These are phyloP conservation scores for Galerina marginata DNA, from an alignment of 768 basidiomycete genomes.

Conservation along the genomic window DNA sequence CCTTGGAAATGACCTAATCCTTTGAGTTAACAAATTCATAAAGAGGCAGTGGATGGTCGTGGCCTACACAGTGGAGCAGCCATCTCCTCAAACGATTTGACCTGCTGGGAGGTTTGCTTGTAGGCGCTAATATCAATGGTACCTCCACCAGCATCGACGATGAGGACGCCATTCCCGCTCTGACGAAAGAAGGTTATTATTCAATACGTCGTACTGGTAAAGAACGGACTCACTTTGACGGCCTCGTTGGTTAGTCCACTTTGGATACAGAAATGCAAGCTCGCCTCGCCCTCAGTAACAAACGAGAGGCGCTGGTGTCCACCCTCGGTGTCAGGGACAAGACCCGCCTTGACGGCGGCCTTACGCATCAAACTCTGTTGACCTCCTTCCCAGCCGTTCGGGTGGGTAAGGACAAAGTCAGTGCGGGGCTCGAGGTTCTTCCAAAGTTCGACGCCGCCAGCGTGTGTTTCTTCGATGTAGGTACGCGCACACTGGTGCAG, in stretches of 20 bases:
- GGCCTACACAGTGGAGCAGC: slow-evolving; percentile 47
- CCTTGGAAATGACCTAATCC: slow-evolving; percentile 41
- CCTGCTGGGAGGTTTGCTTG: slow-evolving; percentile 35
- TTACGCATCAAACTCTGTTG: slow-evolving; percentile 63
- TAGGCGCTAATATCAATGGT: slow-evolving; percentile 69
- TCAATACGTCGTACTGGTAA: neutral
- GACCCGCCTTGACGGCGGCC: slow-evolving; percentile 56
- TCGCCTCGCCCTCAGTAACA: slow-evolving; percentile 71
- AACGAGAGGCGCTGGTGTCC: slow-evolving; percentile 53
- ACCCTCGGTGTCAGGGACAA: slow-evolving; percentile 45
- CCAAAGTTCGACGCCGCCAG: slow-evolving; percentile 51
- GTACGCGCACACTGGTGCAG: slow-evolving; percentile 46
- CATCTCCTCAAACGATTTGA: slow-evolving; percentile 50
- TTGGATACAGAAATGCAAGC: slow-evolving; percentile 60
- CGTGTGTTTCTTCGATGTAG: slow-evolving; percentile 54
- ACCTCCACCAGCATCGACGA: slow-evolving; percentile 69
- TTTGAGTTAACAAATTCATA: neutral
- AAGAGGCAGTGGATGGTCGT: neutral
- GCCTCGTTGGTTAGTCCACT: slow-evolving; percentile 47
- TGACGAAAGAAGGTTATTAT: slow-evolving; percentile 18
- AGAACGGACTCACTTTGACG: slow-evolving; percentile 30
- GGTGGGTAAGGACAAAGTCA: slow-evolving; percentile 62
- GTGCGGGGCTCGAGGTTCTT: slow-evolving; percentile 44
- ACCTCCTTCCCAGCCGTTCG: slow-evolving; percentile 68
- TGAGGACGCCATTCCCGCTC: slow-evolving; percentile 52